Conservation (phyloP, 495 filamentous ascomycete species). For the Melanomma pulvis-pyrius region DNA sequence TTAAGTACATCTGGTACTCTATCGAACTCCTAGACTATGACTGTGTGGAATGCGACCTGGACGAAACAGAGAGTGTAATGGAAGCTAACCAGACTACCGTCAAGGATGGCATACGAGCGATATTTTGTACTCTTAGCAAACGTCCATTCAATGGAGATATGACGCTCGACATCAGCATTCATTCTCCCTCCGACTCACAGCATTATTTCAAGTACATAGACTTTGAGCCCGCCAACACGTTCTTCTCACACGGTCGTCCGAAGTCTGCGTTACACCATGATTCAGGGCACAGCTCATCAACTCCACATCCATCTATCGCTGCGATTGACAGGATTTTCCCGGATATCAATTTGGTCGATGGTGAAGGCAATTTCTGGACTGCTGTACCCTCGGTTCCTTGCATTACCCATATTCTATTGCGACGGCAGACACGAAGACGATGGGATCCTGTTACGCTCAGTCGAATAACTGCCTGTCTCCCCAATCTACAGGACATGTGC, state of each 20-base stretch:
- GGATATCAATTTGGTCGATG: neutral
- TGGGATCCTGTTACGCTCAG: neutral
- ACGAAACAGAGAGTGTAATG: neutral
- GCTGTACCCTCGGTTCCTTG: neutral
- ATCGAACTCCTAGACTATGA: neutral
- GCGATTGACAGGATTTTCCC: neutral
- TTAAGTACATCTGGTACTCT: neutral
- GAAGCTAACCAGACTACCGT: neutral
- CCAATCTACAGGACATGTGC: conserved; percentile 10
- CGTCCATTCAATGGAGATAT: neutral
- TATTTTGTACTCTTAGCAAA: neutral
- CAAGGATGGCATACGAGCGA: neutral
- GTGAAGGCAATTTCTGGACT: neutral
- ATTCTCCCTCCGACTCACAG: conserved; percentile 1
- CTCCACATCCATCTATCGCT: neutral
- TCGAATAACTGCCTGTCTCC: neutral
- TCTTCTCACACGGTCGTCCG: neutral
- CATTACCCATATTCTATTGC: neutral
- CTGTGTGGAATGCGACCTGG: neutral
- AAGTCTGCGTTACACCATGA: neutral
- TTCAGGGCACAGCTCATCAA: neutral
- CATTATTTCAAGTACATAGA: neutral
- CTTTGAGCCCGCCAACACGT: neutral
- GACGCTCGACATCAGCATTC: conserved; percentile 1
- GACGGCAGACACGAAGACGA: conserved; percentile 1